Percentiles rank a stretch among this genome's conserved stretches.
phyloP scores from a whole-genome alignment of 305 asterid species.

The Lippia alba region DNA sequence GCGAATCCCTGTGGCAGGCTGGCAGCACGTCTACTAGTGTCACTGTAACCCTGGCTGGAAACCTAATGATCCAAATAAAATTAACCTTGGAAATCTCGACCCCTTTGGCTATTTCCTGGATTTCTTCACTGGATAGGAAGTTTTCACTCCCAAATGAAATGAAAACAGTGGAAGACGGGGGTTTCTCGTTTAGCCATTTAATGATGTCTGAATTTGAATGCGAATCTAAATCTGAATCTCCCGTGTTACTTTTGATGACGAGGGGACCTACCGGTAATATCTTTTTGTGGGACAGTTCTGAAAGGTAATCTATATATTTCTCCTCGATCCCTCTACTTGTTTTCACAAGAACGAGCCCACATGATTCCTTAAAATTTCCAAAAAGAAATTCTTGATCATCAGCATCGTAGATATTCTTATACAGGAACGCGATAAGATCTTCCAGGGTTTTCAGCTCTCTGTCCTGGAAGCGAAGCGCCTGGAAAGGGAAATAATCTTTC shows the following conservation, averaged over 20 bases:
- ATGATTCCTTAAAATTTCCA: slow-evolving; percentile 33
- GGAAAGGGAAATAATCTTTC: slow-evolving; percentile 23
- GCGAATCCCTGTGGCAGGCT: slow-evolving; percentile 35
- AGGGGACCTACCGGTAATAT: slow-evolving; percentile 45
- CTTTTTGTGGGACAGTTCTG: slow-evolving; percentile 35
- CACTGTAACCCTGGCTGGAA: slow-evolving; percentile 16
- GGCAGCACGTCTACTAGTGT: slow-evolving; percentile 33
- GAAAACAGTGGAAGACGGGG: slow-evolving; percentile 31
- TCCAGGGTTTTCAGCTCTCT: slow-evolving; percentile 22
- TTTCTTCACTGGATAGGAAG: slow-evolving; percentile 35
- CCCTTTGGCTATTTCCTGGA: slow-evolving; percentile 37
- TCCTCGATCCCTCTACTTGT: slow-evolving; percentile 40
- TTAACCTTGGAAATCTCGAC: slow-evolving; percentile 33
- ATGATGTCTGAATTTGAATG: slow-evolving; percentile 40
- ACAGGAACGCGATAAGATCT: slow-evolving; percentile 12
- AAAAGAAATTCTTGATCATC: slow-evolving; percentile 38
- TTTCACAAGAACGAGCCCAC: slow-evolving; percentile 36
- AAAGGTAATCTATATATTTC: slow-evolving; percentile 42
- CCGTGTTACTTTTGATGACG: slow-evolving; percentile 12
- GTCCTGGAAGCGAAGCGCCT: slow-evolving; percentile 22
- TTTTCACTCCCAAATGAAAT: slow-evolving; percentile 49
- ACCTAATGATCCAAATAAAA: slow-evolving; percentile 43
- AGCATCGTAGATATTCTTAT: slow-evolving; percentile 26
- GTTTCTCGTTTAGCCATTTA: slow-evolving; percentile 38
- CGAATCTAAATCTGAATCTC: slow-evolving; percentile 4